Conservation (phyloP, 2,329 filamentous ascomycete genomes). For the Fusarium sp. region DNA sequence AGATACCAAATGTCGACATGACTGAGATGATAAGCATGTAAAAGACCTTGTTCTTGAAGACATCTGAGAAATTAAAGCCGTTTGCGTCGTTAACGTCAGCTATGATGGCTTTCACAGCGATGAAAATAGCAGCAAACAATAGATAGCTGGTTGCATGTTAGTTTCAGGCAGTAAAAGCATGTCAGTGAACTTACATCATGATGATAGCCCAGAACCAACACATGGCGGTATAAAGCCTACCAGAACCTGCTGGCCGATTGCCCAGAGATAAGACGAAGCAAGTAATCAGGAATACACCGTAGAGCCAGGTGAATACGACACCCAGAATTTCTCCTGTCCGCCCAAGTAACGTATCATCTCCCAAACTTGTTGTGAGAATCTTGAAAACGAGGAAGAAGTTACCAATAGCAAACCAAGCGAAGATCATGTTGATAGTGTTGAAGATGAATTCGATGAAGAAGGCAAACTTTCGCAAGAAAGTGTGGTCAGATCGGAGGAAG, state of each 20-base stretch:
- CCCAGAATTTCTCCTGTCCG: constrained; percentile 81
- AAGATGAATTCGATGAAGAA: constrained; percentile 94
- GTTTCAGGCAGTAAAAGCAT: not conserved
- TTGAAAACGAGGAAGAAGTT: constrained; percentile 99
- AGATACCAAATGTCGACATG: constrained; percentile 91
- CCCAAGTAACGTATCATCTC: constrained; percentile 74
- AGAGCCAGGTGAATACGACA: constrained; percentile 95
- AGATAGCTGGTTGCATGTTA: constrained; percentile 70
- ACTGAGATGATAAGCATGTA: constrained; percentile 94
- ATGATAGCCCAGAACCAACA: constrained; percentile 98
- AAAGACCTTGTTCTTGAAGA: constrained; percentile 90
- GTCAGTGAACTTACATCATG: constrained; percentile 74
- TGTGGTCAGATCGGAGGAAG: constrained; percentile 93
- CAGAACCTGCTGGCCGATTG: constrained; percentile 93
- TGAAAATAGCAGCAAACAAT: constrained; percentile 93
- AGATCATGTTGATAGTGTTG: constrained; percentile 96
- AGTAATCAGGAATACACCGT: constrained; percentile 88
- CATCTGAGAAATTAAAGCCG: constrained; percentile 73
- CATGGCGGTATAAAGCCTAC: constrained; percentile 94
- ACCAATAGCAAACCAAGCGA: constrained; percentile 97
- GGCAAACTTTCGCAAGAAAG: constrained; percentile 84
- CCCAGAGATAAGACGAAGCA: constrained; percentile 96
- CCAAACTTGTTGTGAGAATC: constrained; percentile 89
- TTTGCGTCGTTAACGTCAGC: constrained; percentile 67
- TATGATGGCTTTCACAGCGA: constrained; percentile 88